phyloP scores from a whole-genome alignment of 1,284 basidiomycete genomes.

The Pascua sp. region DNA sequence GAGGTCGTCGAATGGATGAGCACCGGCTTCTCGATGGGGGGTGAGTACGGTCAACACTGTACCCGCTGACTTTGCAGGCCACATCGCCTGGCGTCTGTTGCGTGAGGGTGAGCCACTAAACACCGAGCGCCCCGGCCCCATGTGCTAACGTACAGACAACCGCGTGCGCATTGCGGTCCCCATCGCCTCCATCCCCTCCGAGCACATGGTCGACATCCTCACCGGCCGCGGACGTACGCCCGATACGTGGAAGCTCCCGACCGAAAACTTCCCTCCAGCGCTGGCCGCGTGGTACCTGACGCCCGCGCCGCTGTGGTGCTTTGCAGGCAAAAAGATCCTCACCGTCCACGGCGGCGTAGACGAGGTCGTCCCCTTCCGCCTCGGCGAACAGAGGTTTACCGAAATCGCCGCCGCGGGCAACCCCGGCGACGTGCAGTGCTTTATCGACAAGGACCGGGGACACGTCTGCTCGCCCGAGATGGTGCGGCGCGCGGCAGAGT shows the following conservation, averaged over 20 bases:
- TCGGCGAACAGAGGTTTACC: constrained; percentile 17
- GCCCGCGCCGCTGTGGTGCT: constrained; percentile 56
- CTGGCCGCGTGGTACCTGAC: neutral
- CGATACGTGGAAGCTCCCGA: too few species aligned
- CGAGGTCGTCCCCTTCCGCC: constrained; percentile 31
- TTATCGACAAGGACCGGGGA: constrained; percentile 41
- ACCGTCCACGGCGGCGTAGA: constrained; percentile 58
- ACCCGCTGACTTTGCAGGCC: neutral
- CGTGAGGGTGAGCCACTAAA: constrained; percentile 8
- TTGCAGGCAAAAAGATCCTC: constrained; percentile 64
- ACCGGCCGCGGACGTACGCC: neutral
- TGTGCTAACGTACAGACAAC: neutral
- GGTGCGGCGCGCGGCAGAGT: constrained; percentile 41
- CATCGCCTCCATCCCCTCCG: constrained; percentile 10
- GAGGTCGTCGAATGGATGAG: constrained; percentile 61
- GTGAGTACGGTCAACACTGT: constrained; percentile 4
- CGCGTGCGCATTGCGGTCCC: constrained; percentile 12
- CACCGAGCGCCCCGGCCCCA: neutral
- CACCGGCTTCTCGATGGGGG: constrained; percentile 51
- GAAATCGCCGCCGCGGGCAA: constrained; percentile 51
- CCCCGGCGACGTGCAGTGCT: constrained; percentile 26
- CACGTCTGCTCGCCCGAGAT: constrained; percentile 47
- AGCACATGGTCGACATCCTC: neutral
- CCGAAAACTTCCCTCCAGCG: too few species aligned
- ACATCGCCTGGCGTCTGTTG: constrained; percentile 15